phyloP scores from a whole-genome alignment of 176 grass and related monocot species.

The Echinochloa phyllopogon region DNA sequence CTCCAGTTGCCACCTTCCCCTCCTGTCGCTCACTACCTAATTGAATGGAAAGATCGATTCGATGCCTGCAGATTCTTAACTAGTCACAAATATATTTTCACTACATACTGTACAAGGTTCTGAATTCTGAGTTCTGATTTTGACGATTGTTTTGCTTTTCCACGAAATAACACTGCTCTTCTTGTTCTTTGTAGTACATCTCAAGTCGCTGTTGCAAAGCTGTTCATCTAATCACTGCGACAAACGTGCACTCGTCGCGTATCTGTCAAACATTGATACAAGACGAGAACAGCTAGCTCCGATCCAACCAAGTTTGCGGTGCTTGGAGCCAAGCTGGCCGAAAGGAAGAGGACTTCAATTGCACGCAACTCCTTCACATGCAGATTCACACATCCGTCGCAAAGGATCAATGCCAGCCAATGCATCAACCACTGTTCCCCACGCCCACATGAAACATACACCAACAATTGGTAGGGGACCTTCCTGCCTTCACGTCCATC shows the following conservation, averaged over 20 bases:
- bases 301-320: conserved; percentile 31
- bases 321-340: conserved; percentile 22
- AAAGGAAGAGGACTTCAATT: conserved; percentile 48
- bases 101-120: background rate
- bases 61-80: background rate
- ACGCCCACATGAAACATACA: background rate
- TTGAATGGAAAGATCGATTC: background rate
- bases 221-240: background rate
- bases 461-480: conserved; percentile 33
- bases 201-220: background rate
- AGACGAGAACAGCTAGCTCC: background rate
- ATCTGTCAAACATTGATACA: background rate
- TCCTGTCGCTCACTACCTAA: conserved; percentile 3
- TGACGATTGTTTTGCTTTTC: background rate
- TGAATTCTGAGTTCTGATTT: background rate
- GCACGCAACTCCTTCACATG: conserved; percentile 46
- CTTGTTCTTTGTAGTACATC: background rate
- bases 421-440: conserved; percentile 17
- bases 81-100: background rate
- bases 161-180: background rate
- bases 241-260: background rate
- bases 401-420: conserved; percentile 13
- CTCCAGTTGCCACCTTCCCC: background rate
- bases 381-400: conserved; percentile 32
- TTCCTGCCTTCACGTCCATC: background rate